These are phyloP conservation scores for Phytophthora syringae DNA, from an alignment of 352 stramenopile genomes.

Conservation along the genomic window DNA sequence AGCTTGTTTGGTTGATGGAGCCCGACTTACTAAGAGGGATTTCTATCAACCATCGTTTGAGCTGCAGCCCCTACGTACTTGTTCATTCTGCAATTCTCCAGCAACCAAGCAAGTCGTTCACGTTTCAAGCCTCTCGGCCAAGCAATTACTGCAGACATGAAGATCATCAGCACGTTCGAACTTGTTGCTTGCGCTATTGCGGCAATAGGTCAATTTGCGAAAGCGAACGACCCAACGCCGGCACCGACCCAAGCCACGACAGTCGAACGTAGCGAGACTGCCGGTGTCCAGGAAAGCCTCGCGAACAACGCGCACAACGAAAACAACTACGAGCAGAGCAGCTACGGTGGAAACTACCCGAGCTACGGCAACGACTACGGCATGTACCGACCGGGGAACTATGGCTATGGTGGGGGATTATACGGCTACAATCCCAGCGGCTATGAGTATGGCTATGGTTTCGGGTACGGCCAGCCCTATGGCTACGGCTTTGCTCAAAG, in stretches of 20 bases:
- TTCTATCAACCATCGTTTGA: slow-evolving; percentile 1
- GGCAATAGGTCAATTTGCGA: neutral
- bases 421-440: neutral
- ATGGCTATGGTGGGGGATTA: no score
- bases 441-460: no score
- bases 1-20: neutral
- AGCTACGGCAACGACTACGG: slow-evolving; percentile 2
- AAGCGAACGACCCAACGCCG: slow-evolving; percentile 2
- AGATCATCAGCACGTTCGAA: neutral
- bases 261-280: neutral
- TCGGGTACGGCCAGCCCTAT: neutral
- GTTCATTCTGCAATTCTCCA: slow-evolving; percentile 7
- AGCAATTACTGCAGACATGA: neutral
- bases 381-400: neutral
- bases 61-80: neutral
- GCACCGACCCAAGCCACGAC: neutral
- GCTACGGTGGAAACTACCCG: neutral
- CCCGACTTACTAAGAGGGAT: neutral
- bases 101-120: slow-evolving; percentile 1
- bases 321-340: neutral
- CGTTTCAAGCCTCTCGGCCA: neutral
- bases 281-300: neutral
- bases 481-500: neutral
- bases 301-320: slow-evolving; percentile 4
- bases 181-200: neutral